A percentile compares a stretch with the other conserved stretches of the same genome.
Conservation (phyloP, 208 protist genomes). For the Jaenimonas drosophilae region DNA sequence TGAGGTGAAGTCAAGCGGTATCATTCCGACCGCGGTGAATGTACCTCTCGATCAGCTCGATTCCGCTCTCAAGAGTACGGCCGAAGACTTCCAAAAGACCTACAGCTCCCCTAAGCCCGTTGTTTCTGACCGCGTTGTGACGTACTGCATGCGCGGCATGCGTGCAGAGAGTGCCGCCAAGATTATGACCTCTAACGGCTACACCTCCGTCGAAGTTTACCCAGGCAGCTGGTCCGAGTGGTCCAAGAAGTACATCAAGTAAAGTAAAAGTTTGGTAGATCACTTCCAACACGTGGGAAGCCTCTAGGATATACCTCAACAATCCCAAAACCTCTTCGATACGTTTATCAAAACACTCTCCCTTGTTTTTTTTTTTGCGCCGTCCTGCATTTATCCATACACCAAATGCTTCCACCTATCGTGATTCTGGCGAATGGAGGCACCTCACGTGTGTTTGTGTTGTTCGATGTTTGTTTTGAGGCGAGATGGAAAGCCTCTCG, state of each 20-base stretch:
- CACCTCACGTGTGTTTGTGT: too few species aligned
- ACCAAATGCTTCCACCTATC: slow-evolving; percentile 1
- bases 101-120: slow-evolving; percentile 30
- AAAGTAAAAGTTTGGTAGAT: too few species aligned
- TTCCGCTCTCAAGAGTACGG: slow-evolving; percentile 21
- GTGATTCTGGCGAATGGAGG: too few species aligned
- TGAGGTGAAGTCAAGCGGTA: slow-evolving; percentile 36
- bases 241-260: slow-evolving; percentile 27
- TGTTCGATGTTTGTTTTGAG: too few species aligned
- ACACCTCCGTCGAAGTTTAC: slow-evolving; percentile 49
- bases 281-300: too few species aligned
- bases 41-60: slow-evolving; percentile 55
- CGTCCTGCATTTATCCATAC: too few species aligned
- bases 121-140: slow-evolving; percentile 33
- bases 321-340: background rate
- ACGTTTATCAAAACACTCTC: background rate
- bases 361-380: slow-evolving; percentile 4
- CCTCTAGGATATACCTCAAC: too few species aligned
- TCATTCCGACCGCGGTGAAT: slow-evolving; percentile 45
- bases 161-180: slow-evolving; percentile 38
- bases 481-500: too few species aligned
- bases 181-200: slow-evolving; percentile 25
- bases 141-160: slow-evolving; percentile 49
- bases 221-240: slow-evolving; percentile 72
- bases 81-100: slow-evolving; percentile 29